A percentile compares a stretch with the other conserved stretches of the same genome.
phyloP scores from a whole-genome alignment of 345 rosid genomes.

The Hypericum perforatum region DNA sequence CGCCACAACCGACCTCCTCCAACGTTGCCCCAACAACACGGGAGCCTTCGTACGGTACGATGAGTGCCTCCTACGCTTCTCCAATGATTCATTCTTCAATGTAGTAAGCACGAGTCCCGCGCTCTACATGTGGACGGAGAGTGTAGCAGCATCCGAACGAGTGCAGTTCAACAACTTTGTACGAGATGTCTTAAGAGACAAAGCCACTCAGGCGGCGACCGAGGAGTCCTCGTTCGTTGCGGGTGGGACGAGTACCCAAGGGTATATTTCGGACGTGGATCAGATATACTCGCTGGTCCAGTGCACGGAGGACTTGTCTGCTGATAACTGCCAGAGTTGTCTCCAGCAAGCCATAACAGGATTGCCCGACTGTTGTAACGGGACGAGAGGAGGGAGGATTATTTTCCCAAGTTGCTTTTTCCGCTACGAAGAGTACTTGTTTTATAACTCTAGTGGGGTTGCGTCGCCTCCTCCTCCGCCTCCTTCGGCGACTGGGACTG shows the following conservation, averaged over 20 bases:
- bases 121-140: neutral
- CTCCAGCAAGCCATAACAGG: neutral
- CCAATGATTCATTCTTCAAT: conserved; percentile 12
- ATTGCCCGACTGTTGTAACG: neutral
- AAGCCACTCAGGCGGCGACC: too few species aligned
- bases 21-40: conserved; percentile 16
- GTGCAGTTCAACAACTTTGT: too few species aligned
- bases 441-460: neutral
- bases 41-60: conserved; percentile 29
- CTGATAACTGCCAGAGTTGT: neutral
- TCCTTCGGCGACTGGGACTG: neutral
- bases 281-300: conserved; percentile 4
- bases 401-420: conserved; percentile 8
- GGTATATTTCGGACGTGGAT: too few species aligned
- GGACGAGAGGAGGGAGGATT: conserved; percentile 3
- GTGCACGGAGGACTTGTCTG: conserved; percentile 11
- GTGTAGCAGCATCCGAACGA: neutral
- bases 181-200: too few species aligned
- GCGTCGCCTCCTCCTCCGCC: neutral
- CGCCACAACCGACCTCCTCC: conserved; percentile 1
- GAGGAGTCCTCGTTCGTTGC: too few species aligned
- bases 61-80: conserved; percentile 27
- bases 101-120: neutral
- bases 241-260: too few species aligned
- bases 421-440: conserved; percentile 4